Percentiles rank a stretch among this genome's conserved stretches.
Evolutionary conservation across 352 stramenopile genomes (phyloP).

Genomic region (Globisporangium abappressorium): DNA sequence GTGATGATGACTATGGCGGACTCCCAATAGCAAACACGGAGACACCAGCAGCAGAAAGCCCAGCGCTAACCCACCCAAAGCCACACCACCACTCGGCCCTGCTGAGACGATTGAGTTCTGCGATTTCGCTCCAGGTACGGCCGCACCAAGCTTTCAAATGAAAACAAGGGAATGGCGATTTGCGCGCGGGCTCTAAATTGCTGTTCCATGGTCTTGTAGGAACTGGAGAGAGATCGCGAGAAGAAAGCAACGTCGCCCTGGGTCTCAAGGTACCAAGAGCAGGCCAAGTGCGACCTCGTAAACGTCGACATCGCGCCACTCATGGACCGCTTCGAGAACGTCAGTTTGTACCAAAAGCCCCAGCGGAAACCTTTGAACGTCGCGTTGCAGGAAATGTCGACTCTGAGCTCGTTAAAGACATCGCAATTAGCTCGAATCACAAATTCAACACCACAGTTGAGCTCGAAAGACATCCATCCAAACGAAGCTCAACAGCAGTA

Average conservation of each 20-base stretch:
- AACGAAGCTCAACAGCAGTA: neutral
- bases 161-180: neutral
- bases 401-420: neutral
- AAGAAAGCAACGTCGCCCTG: conserved; percentile 11
- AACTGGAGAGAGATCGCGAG: conserved; percentile 1
- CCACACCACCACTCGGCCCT: neutral
- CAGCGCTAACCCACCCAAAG: neutral
- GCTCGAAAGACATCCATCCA: neutral
- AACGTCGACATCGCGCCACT: conserved; percentile 27
- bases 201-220: neutral
- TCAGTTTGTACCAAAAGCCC: conserved; percentile 28
- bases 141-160: neutral
- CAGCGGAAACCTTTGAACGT: conserved; percentile 31
- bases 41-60: neutral
- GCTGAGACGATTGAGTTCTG: neutral
- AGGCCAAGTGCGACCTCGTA: conserved; percentile 34
- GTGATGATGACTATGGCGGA: neutral
- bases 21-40: neutral
- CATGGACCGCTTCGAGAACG: conserved; percentile 35
- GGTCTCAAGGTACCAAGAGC: conserved; percentile 22
- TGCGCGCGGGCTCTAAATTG: neutral
- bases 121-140: conserved; percentile 5
- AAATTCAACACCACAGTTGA: neutral
- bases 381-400: conserved; percentile 29
- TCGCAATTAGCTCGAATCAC: neutral